These are phyloP conservation scores for Fusarium sp. DNA, from an alignment of 2,329 filamentous ascomycete genomes.

Conservation along the genomic window DNA sequence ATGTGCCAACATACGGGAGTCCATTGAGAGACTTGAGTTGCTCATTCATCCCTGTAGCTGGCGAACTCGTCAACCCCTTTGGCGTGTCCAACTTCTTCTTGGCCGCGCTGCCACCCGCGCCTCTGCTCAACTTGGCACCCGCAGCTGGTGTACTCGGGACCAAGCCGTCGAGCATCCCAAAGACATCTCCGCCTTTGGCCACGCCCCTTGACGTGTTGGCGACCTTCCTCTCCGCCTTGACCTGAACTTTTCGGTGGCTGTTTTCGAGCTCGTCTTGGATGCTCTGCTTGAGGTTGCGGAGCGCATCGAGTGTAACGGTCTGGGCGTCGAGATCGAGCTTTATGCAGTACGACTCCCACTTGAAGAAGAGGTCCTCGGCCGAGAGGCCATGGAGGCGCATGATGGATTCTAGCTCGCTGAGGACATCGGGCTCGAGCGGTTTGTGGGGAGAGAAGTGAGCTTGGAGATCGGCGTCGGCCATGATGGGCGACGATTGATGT, in stretches of 20 bases:
- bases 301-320: conserved; percentile 72
- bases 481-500: conserved; percentile 40
- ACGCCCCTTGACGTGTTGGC: conserved; percentile 70
- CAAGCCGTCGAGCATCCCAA: conserved; percentile 82
- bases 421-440: conserved; percentile 78
- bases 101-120: conserved; percentile 45
- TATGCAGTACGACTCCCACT: conserved; percentile 98
- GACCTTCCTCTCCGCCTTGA: conserved; percentile 70
- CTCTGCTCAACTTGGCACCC: conserved; percentile 56
- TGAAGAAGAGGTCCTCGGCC: conserved; percentile 91
- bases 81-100: conserved; percentile 50
- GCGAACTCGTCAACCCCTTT: conserved; percentile 48
- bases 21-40: conserved; percentile 50
- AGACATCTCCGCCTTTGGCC: conserved; percentile 73
- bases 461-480: conserved; percentile 53
- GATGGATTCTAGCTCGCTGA: conserved; percentile 85
- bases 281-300: conserved; percentile 84
- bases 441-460: conserved; percentile 52
- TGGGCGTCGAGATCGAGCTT: conserved; percentile 89
- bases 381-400: conserved; percentile 83
- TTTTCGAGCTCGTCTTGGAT: conserved; percentile 87
- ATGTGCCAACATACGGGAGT: conserved; percentile 40
- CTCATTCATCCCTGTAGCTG: conserved; percentile 49
- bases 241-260: conserved; percentile 72
- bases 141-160: conserved; percentile 70